phyloP scores from a whole-genome alignment of 306 rosid genomes.

The Prunus kanzakura region DNA sequence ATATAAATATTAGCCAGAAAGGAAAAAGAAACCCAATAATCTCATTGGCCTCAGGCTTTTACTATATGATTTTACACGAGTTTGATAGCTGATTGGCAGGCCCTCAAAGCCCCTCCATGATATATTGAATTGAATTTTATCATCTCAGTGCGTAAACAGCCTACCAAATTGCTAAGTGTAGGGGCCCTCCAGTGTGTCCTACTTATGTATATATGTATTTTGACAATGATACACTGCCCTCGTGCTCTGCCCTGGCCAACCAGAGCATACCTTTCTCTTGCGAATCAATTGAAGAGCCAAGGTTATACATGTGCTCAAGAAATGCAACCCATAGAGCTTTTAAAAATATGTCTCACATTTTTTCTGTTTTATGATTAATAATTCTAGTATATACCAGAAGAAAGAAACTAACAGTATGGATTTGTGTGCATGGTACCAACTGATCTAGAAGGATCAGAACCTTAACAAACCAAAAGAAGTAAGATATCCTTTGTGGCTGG shows the following conservation, averaged over 20 bases:
- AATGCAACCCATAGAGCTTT: not conserved
- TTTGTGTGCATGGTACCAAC: no score
- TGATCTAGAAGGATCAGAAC: no score
- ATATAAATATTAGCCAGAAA: not conserved
- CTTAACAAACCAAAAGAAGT: not conserved
- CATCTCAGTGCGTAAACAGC: not conserved
- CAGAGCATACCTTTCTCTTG: constrained; percentile 6
- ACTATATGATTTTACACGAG: not conserved
- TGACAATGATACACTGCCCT: not conserved
- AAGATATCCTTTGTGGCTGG: no score
- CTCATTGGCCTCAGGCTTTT: not conserved
- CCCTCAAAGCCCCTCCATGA: not conserved
- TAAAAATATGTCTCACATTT: not conserved
- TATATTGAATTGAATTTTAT: not conserved
- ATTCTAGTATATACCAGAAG: not conserved
- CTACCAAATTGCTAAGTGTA: not conserved
- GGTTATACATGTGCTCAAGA: not conserved
- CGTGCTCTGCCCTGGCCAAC: not conserved
- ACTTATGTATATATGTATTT: not conserved
- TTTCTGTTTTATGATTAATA: not conserved
- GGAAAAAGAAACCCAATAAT: not conserved
- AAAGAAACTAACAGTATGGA: not conserved
- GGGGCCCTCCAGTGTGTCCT: not conserved
- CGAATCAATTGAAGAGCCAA: constrained; percentile 2
- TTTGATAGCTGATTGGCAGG: constrained; percentile 12